Base-by-base conservation (phyloP, 129 eudicot species). In the Saposhnikovia divaricata region DNA sequence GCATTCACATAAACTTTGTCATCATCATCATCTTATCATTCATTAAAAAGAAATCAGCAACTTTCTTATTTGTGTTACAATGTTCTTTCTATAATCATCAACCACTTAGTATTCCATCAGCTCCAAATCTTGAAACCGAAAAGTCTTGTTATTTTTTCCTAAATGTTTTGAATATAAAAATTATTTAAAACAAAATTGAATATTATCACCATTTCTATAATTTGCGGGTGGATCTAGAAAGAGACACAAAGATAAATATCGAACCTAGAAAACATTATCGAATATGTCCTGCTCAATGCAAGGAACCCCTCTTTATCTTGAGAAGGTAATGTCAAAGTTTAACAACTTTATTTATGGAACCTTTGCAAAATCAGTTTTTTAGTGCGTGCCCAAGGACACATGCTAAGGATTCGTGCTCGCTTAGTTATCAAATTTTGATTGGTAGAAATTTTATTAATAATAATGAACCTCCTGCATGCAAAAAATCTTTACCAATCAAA, bases 1-100 rank as follows among this genome's bases (percentile, higher is more conserved):
- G 93, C 81, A 44, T 53, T 42, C 31, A 61, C 13, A 31, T 31
- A 53, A 53, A 21, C 23, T 51, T 18, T 51, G 59, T 51, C n/a
- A 51, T 51, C 59, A 48, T 48, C 19, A 48, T 48, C 53, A 51
- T 51, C 59, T 51, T 5, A 18, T 6, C 59, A 51, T 51, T 51
- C 59, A 51, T 51, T 15, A 3, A 16, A 19, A 19, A 1, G 21
- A 4, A 19, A 48, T 48, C 27, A 51, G 25, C 1, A 18, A 51
- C 61, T 18, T 53, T 19, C 63, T 53, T 19, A 21, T 21, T 53
- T 19, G 3, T 53, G 11, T 19, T 5, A 19, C 25, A 2, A 0
- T 53, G 6, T 53, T 53, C 8, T 6, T 40, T 6, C 25, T 5
- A 9, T 51, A 51, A 51, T 51, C 61, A 51, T 51, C 61, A 51